Evolutionary conservation across 768 basidiomycete species (phyloP), one percentile per base, ranked within the genome.

Genomic region (Saitozyma podzolica): DNA sequence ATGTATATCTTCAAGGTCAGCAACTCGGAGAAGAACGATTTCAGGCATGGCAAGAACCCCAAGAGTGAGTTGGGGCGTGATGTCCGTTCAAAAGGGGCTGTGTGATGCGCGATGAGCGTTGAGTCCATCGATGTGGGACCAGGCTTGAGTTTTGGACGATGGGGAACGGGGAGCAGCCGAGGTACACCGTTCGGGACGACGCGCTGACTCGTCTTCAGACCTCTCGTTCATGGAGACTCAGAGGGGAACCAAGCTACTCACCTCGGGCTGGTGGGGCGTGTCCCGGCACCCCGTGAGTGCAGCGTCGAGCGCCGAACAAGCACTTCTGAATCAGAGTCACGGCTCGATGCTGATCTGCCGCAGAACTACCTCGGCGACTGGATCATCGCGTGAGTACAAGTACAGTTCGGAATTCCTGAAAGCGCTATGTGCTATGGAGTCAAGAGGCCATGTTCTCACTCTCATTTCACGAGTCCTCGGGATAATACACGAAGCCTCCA

Each of bases 191-290:
- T 8, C 43, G 19, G 2, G 5, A 2, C 56, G 11, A 37, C n/a
- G 17, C 40, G 11, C 55, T 19, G 50, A 43, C 39, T 16, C 7
- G 20, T 41, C 39, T 42, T 41, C 54, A 95, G 93, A 90, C 75
- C 82, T 95, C 17, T 80, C 84, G 65, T 94, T 81, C 73, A 85
- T 97, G 77, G 83, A 85, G 48, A 98, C 96, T 1, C 85, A 87
- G 66, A 85, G 86, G 16, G 96, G 96, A 13, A 88, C 91, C 3
- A 96, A 92, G 78, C 84, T 99, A 41, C 84, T 99, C 37, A 95
- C 87, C 39, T 91, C 90, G 5, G 96, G 96, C 8, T 98, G 96
- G 96, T 99, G 96, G 96, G 95, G 94, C 9, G 80, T 84, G 54
- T 94, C 90, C 0, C 85, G 91, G 47, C 96, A 99, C 80, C 96